Conservation (phyloP, 169 alveolate species). For the Eimeria praecox region DNA sequence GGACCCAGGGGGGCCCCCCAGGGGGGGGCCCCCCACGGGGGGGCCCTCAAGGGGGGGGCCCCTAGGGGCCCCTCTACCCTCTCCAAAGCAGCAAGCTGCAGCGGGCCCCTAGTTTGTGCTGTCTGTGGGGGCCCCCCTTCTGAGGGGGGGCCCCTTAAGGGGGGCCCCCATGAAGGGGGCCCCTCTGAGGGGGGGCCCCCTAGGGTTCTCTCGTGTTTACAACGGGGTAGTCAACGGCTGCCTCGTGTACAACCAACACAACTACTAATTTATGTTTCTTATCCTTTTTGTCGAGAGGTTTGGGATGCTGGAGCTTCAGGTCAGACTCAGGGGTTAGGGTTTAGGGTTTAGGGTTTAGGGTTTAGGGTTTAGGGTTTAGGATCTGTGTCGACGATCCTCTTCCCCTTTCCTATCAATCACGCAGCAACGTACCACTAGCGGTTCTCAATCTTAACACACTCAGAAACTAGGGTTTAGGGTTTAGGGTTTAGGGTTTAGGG, state of each 20-base stretch:
- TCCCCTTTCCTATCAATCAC: too few relatives aligned
- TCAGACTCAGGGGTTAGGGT: slow-evolving; percentile 61
- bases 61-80: neutral
- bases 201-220: neutral
- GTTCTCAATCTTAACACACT: too few relatives aligned
- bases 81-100: neutral
- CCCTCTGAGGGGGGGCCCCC: neutral
- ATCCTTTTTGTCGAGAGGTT: neutral
- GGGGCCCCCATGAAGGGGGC: neutral
- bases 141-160: neutral
- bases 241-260: slow-evolving; percentile 37
- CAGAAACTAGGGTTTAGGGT: slow-evolving; percentile 54
- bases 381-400: too few relatives aligned
- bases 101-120: neutral
- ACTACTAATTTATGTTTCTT: slow-evolving; percentile 27
- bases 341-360: slow-evolving; percentile 62
- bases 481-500: slow-evolving; percentile 56
- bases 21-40: neutral
- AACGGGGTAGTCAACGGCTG: neutral
- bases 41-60: slow-evolving; percentile 36
- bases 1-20: neutral
- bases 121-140: neutral
- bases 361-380: slow-evolving; percentile 45
- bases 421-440: too few relatives aligned
- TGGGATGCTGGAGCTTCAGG: slow-evolving; percentile 68